Base-by-base conservation (phyloP, 495 filamentous ascomycete genomes). In the Bathelium albidoporum region DNA sequence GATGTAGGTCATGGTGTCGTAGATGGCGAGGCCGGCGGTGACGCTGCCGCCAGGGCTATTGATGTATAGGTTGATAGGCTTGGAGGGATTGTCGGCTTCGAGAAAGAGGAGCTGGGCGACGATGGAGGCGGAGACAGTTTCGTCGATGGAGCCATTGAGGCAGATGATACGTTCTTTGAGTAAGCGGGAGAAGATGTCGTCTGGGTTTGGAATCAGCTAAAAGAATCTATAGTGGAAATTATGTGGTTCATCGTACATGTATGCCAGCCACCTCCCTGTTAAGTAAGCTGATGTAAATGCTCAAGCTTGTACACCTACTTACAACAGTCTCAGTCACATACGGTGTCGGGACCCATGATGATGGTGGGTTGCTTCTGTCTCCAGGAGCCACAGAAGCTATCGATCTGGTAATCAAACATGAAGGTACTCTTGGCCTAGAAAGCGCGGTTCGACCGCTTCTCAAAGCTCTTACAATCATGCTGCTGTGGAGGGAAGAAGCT, bases 1-100 rank as follows among this genome's bases (percentile, higher is more conserved):
- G 75, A 98, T 97, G 77, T 97, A 98, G 64, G 87, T 86, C 93
- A 98, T 98, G 59, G 95, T 97, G 74, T 98, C 94, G 80, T 98
- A 98, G 72, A 98, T 97, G 55, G 94, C 92, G 32, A 98, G 82
- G 5, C 94, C 89, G 0, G 90, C 91, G 60, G 93, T 97, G 43
- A 98, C 94, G n/a, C 87, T 90, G 34, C 94, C 94, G 32, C 94
- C 94, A 2, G 95, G 95, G 0, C 90, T 93, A 75, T 98, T 95
- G 75, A 98, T 97, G 76, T 98, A 98, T 68, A 98, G 88, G 63
- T 89, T 91, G 62, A 98, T 97, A 32, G 91, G 86, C 73, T 96
- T 96, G 64, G 91, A 79, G 5, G 93, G 94, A 75, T 89, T 89
- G 70, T 97, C 94, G 66, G 94, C 94, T 83, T 98, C 94, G 72